phyloP scores from a whole-genome alignment of 495 filamentous ascomycete species.

The Neurospora sp. region DNA sequence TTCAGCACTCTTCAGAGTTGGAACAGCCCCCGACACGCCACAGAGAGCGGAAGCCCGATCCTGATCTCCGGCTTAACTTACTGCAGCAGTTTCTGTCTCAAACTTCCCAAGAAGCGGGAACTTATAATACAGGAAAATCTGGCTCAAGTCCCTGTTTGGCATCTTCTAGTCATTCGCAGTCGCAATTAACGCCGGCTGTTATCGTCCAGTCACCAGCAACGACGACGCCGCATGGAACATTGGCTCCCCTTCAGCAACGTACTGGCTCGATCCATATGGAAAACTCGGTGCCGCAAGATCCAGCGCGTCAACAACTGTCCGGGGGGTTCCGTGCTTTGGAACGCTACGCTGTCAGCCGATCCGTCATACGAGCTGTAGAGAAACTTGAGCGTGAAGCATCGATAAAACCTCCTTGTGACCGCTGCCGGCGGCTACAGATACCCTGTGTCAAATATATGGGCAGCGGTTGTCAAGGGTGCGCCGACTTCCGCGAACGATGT shows the following conservation, averaged over 20 bases:
- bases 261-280: not conserved
- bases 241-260: not conserved
- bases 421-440: slow-evolving; percentile 69
- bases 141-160: not conserved
- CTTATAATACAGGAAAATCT: not conserved
- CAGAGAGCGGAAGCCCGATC: slow-evolving; percentile 14
- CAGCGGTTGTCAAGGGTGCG: slow-evolving; percentile 78
- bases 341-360: slow-evolving; percentile 31
- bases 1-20: not conserved
- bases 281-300: slow-evolving; percentile 17
- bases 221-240: not conserved
- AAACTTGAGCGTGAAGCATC: slow-evolving; percentile 59
- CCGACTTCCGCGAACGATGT: slow-evolving; percentile 80
- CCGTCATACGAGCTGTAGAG: slow-evolving; percentile 67
- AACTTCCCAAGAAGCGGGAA: not conserved
- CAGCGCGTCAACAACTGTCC: not conserved
- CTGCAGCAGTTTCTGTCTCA: slow-evolving; percentile 31
- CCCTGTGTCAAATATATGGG: slow-evolving; percentile 68
- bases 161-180: not conserved
- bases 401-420: slow-evolving; percentile 71
- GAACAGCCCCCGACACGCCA: not conserved
- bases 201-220: not conserved
- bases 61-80: slow-evolving; percentile 32
- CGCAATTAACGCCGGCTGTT: not conserved
- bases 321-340: not conserved